Base-by-base conservation (phyloP, 495 filamentous ascomycete species). In the Beverwykella pulmonaria region DNA sequence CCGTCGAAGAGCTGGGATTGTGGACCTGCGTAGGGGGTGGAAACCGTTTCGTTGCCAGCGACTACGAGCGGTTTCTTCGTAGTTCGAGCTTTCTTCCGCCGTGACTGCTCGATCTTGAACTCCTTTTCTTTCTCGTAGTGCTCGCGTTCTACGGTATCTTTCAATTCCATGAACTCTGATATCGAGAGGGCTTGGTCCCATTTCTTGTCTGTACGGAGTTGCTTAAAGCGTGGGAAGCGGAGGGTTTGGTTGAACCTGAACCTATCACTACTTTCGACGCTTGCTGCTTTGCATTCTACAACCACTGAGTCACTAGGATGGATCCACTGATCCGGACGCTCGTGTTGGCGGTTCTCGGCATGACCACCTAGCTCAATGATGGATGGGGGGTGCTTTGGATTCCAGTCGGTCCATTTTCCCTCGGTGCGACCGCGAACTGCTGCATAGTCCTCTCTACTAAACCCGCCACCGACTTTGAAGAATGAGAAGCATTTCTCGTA, bases 381-480 rank as follows among this genome's bases (percentile, higher is more conserved):
- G 9, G 82, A 87, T 0, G 95, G 95, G 19, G 94, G 94, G 50
- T 84, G 86, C 53, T 88, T 88, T 0, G 82, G 60, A 75, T 97
- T 89, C 91, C 91, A 98, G 19, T 90, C 83, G 5, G 83, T 81
- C 95, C 95, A 98, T 72, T 96, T 95, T 15, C 88, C 91, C 52
- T 96, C 90, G 0, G 95, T 98, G 32, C 85, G 84, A 71, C 96
- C 90, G 1, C 87, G 81, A 41, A 98, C 86, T 49, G 87, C 85
- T 0, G 86, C 87, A 69, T 95, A 97, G 71, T 98, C 95, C 61
- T 87, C 84, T 4, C 88, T 90, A 29, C 86, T 89, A 69, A 98
- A 92, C 0, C 94, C 94, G 55, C 95, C 94, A 39, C 94, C 94
- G 23, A 98, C 94, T 76, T 96, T 98, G 79, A 92, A 94, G 76